Conservation (phyloP, 257 asterid genomes). For the Gardenia jasminoides region DNA sequence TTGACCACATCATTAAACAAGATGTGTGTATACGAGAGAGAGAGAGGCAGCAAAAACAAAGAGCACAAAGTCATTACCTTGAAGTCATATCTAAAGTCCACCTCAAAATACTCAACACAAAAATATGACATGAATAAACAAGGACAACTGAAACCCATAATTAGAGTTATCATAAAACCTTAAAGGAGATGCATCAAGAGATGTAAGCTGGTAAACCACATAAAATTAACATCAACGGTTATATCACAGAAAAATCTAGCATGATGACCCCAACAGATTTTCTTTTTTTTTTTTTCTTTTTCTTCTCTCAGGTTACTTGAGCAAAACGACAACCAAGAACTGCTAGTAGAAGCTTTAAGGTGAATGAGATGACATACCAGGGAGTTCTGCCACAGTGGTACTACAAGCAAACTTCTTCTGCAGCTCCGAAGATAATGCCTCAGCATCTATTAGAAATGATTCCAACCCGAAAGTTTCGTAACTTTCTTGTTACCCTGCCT, state of each 20-base stretch:
- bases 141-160: neutral
- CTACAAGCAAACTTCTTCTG: slow-evolving; percentile 98
- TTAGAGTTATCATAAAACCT: neutral
- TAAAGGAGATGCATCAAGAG: neutral
- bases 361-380: slow-evolving; percentile 50
- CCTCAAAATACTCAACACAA: neutral
- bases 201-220: neutral
- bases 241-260: neutral
- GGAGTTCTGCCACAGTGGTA: slow-evolving; percentile 87
- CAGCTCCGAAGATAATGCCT: slow-evolving; percentile 89
- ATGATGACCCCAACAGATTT: neutral
- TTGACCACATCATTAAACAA: neutral
- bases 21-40: neutral
- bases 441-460: slow-evolving; percentile 74
- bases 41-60: neutral
- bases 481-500: slow-evolving; percentile 95
- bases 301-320: neutral
- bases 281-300: neutral
- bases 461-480: slow-evolving; percentile 95
- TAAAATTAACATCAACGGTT: neutral
- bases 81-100: neutral
- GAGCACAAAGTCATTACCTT: neutral
- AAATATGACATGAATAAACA: too few relatives aligned
- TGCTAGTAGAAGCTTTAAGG: neutral
- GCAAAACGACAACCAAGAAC: neutral